phyloP scores from a whole-genome alignment of 2,329 filamentous ascomycete genomes.

The Ascosphaera acerosa region DNA sequence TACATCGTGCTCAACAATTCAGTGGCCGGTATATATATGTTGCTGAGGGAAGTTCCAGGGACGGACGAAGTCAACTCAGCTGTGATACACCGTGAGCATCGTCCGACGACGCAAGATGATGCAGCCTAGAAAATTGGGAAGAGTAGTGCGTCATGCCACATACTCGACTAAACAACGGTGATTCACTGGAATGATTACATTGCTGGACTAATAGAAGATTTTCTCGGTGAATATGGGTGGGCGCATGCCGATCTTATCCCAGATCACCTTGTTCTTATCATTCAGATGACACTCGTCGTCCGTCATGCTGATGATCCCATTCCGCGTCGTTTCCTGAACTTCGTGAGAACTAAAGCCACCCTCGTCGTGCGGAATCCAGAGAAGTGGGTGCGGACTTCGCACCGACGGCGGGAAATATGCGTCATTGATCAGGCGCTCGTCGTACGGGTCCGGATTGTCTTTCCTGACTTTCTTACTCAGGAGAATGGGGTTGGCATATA shows the following conservation, averaged over 20 bases:
- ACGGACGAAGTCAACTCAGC: too few relatives aligned
- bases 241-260: conserved; percentile 30
- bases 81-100: too few relatives aligned
- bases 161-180: too few relatives aligned
- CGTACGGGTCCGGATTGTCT: conserved; percentile 32
- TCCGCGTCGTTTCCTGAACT: conserved; percentile 39
- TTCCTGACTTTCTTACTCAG: conserved; percentile 44
- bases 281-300: conserved; percentile 47
- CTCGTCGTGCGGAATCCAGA: conserved; percentile 62
- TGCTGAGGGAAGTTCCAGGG: too few relatives aligned
- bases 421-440: conserved; percentile 32
- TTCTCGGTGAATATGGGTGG: conserved; percentile 32
- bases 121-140: too few relatives aligned
- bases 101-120: too few relatives aligned
- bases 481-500: conserved; percentile 47
- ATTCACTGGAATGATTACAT: too few relatives aligned
- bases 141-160: too few relatives aligned
- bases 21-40: too few relatives aligned
- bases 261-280: conserved; percentile 40
- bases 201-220: conserved; percentile 20
- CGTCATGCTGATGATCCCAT: conserved; percentile 42
- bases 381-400: conserved; percentile 31
- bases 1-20: too few relatives aligned
- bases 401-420: conserved; percentile 55
- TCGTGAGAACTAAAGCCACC: conserved; percentile 54